A percentile compares a stretch with the other conserved stretches of the same genome.
Conservation (phyloP, 805 yeast species). For the Yamadazyma tumulicola region DNA sequence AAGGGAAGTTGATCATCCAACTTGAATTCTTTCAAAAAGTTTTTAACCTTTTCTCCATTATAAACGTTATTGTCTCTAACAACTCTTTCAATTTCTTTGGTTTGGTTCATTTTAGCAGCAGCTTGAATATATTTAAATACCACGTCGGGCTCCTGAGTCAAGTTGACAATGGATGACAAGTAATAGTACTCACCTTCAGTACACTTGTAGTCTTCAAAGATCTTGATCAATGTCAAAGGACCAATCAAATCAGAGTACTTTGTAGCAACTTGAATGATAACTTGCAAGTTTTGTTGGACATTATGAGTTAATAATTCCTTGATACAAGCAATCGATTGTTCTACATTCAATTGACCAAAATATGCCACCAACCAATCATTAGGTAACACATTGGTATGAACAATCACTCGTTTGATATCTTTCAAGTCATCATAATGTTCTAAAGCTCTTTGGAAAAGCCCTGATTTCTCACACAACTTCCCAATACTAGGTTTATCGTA, state of each 20-base stretch:
- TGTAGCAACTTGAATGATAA: slow-evolving; percentile 93
- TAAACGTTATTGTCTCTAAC: slow-evolving; percentile 92
- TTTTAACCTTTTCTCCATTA: slow-evolving; percentile 96
- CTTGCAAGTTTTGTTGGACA: slow-evolving; percentile 83
- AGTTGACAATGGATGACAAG: slow-evolving; percentile 86
- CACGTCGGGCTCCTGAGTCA: slow-evolving; percentile 91
- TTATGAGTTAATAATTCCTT: slow-evolving; percentile 78
- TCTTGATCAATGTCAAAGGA: slow-evolving; percentile 73
- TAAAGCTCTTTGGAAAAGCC: slow-evolving; percentile 89
- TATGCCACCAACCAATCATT: slow-evolving; percentile 90
- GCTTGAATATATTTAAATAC: slow-evolving; percentile 95
- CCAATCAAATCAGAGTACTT: slow-evolving; percentile 94
- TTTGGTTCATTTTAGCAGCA: slow-evolving; percentile 86
- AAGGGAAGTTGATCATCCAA: slow-evolving; percentile 94
- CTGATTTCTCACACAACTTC: slow-evolving; percentile 91
- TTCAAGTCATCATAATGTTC: slow-evolving; percentile 93
- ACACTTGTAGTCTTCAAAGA: slow-evolving; percentile 91
- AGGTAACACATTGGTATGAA: slow-evolving; percentile 80
- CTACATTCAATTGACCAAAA: slow-evolving; percentile 92
- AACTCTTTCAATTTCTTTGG: slow-evolving; percentile 91
- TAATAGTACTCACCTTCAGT: slow-evolving; percentile 93
- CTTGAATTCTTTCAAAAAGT: slow-evolving; percentile 90
- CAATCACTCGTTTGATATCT: slow-evolving; percentile 93
- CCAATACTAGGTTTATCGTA: slow-evolving; percentile 94
- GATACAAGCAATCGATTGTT: slow-evolving; percentile 84